Conservation (phyloP, 257 asterid genomes). For the Phtheirospermum japonicum region DNA sequence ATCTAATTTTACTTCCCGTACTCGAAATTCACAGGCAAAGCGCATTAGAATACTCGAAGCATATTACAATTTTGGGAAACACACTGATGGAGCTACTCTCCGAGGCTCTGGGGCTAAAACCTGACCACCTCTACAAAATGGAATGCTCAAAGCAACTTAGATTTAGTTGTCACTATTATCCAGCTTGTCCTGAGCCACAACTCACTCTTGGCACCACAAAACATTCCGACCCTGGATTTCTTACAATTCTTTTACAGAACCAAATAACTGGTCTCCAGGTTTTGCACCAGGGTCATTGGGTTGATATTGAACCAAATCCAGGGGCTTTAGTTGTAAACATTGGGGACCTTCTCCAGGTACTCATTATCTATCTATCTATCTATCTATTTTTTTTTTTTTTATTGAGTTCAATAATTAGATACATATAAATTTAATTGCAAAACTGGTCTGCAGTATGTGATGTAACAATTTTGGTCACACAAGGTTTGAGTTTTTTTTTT, state of each 20-base stretch:
- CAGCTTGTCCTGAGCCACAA: constrained; percentile 46
- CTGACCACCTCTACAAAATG: constrained; percentile 29
- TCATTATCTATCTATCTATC: too few species aligned
- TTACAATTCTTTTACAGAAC: constrained; percentile 43
- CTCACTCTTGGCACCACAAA: constrained; percentile 34
- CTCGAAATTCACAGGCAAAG: constrained; percentile 24
- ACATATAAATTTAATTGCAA: too few species aligned
- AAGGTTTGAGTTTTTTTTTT: too few species aligned
- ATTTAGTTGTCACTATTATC: constrained; percentile 37
- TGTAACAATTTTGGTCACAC: too few species aligned
- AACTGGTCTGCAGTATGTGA: too few species aligned
- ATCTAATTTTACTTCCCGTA: too few species aligned
- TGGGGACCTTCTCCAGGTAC: constrained; percentile 47
- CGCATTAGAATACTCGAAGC: constrained; percentile 28
- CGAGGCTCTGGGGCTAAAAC: constrained; percentile 39
- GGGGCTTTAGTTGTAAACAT: constrained; percentile 36
- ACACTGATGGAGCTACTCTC: constrained; percentile 33
- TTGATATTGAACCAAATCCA: constrained; percentile 32
- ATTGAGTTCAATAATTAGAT: too few species aligned
- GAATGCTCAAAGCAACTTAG: constrained; percentile 32
- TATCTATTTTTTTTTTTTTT: too few species aligned
- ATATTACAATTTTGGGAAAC: constrained; percentile 24
- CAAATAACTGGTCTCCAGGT: constrained; percentile 35
- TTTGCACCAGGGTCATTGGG: constrained; percentile 34
- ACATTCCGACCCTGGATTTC: constrained; percentile 42